A percentile compares a stretch with the other conserved stretches of the same genome.
Conservation (phyloP, 2,329 filamentous ascomycete genomes). For the Penicillium digitatum region DNA sequence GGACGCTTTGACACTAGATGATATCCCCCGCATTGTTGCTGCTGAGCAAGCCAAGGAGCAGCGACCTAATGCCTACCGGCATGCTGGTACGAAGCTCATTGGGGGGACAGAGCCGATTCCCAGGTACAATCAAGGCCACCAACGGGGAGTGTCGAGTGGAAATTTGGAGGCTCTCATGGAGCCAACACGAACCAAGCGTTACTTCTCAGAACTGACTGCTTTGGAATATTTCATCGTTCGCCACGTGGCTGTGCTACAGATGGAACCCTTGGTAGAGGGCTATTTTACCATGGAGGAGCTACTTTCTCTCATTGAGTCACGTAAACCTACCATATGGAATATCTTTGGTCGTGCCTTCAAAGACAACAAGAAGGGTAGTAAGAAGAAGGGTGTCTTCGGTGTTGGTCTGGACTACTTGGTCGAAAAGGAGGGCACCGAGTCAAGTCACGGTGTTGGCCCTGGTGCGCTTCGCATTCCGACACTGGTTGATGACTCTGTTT, state of each 20-base stretch:
- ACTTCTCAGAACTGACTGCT: conserved; percentile 92
- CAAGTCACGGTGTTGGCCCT: conserved; percentile 93
- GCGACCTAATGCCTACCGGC: conserved; percentile 72
- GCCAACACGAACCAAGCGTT: conserved; percentile 64
- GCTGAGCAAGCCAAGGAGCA: conserved; percentile 93
- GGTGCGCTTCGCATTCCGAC: conserved; percentile 85
- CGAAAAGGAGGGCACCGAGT: conserved; percentile 91
- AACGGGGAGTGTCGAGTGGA: conserved; percentile 62
- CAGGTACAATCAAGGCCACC: conserved; percentile 64
- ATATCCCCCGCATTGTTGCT: conserved; percentile 92
- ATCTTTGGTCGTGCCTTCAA: conserved; percentile 96
- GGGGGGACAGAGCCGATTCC: conserved; percentile 57
- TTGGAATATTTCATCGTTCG: conserved; percentile 97
- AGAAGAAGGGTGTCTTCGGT: conserved; percentile 93
- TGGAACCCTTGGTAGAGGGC: conserved; percentile 85
- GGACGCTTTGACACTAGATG: conserved; percentile 88
- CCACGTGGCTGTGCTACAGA: conserved; percentile 88
- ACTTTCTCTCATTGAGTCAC: conserved; percentile 84
- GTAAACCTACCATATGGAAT: conserved; percentile 94
- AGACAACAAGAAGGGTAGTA: conserved; percentile 64
- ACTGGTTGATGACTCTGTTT: conserved; percentile 90
- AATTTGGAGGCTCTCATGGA: conserved; percentile 49
- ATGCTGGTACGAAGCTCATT: conserved; percentile 67
- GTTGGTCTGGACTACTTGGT: conserved; percentile 83
- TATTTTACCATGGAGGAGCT: conserved; percentile 94